Base-by-base conservation (phyloP, 2,329 filamentous ascomycete species). In the Botrytis aclada region DNA sequence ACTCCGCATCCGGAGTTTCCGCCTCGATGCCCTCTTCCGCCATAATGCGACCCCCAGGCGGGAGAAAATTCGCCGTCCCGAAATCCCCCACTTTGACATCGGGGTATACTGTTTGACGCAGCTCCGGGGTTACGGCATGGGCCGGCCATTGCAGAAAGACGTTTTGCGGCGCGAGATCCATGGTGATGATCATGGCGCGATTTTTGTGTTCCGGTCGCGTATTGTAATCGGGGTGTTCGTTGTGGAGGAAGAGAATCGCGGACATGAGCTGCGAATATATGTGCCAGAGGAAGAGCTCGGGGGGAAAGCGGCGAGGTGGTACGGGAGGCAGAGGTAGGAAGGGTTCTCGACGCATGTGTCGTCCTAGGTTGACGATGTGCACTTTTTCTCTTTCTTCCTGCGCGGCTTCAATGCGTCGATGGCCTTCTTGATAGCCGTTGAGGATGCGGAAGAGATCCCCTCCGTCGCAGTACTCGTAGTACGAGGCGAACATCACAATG, bases 281-380 rank as follows among this genome's bases (percentile, higher is more conserved):
- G 29, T 70, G 56, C 69, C 69, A 70, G 14, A 70, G 29, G 34
- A 70, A 70, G 20, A 62, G 29, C 39, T 70, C 67, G 3, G 67
- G 67, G 12, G 56, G 56, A 1, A 12, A 41, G 4, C 1, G 20
- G 10, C 61, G n/a, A 10, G n/a, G 25, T 16, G 0, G 0, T 7
- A 16, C 12, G 2, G 47, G 1, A 6, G 47, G 47, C 12, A 3
- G 2, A 14, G 25, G 12, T 25, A 54, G 12, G 7, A 1, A 7
- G 5, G 25, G 12, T 7, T 9, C 51, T 0, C 7, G 14, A 1
- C 51, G 51, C 51, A 8, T 29, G 4, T 1, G n/a, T 0, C 51
- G n/a, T 1, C 51, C 51, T 18, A 29, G 0, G 25, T 56, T 56
- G 6, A 0, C 14, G n/a, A 56, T 7, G 4, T 29, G 0, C n/a